phyloP scores from a whole-genome alignment of 192 early-diverging fungal genomes.

The Gigaspora rosea region DNA sequence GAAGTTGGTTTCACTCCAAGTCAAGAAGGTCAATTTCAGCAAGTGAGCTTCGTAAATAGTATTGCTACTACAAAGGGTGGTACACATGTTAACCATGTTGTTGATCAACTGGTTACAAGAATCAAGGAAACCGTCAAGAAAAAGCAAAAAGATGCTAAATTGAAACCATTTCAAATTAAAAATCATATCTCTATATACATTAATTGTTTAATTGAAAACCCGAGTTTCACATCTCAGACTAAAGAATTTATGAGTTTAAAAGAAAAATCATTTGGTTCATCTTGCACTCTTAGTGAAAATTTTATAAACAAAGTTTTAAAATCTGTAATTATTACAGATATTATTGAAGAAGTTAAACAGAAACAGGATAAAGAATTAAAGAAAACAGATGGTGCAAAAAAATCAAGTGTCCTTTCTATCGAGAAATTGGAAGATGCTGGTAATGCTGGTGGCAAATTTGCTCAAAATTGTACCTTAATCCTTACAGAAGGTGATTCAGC shows the following conservation, averaged over 20 bases:
- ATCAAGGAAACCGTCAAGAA: slow-evolving; percentile 72
- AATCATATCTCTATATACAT: slow-evolving; percentile 93
- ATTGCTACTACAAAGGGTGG: slow-evolving; percentile 96
- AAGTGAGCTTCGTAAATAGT: slow-evolving; percentile 94
- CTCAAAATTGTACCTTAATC: slow-evolving; percentile 87
- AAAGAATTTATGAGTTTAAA: slow-evolving; percentile 93
- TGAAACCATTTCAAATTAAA: slow-evolving; percentile 86
- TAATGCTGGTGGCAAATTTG: slow-evolving; percentile 76
- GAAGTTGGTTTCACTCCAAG: slow-evolving; percentile 90
- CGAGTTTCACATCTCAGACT: slow-evolving; percentile 96
- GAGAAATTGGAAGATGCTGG: slow-evolving; percentile 95
- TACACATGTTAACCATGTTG: slow-evolving; percentile 82
- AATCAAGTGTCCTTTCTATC: slow-evolving; percentile 70
- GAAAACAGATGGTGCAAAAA: slow-evolving; percentile 79
- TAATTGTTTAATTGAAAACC: slow-evolving; percentile 92
- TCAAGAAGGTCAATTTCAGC: slow-evolving; percentile 89
- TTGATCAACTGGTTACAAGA: slow-evolving; percentile 74
- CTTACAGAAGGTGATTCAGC: slow-evolving; percentile 98
- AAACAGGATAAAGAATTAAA: slow-evolving; percentile 78
- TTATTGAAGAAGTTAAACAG: slow-evolving; percentile 68
- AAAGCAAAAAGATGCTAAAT: slow-evolving; percentile 65
- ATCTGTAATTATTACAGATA: slow-evolving; percentile 81
- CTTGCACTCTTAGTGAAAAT: slow-evolving; percentile 69
- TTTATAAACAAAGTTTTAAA: slow-evolving; percentile 58
- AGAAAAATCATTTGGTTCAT: slow-evolving; percentile 76